Evolutionary conservation across 2,329 filamentous ascomycete species (phyloP).

Genomic region (Harringtonia aguacate): DNA sequence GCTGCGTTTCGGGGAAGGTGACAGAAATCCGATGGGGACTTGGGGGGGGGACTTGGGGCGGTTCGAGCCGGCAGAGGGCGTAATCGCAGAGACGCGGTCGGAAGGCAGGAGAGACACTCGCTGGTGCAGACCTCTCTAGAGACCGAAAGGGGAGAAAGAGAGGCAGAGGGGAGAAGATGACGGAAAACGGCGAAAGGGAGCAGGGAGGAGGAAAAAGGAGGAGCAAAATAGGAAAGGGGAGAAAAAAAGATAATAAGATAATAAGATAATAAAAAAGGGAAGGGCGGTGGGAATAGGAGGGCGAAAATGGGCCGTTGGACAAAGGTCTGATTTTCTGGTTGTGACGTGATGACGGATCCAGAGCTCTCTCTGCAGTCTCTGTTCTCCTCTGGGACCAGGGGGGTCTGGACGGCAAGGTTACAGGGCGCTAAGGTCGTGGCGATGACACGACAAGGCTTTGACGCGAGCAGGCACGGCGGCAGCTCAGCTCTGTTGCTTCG

Average conservation of each 20-base stretch:
- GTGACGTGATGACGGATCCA: constrained; percentile 1
- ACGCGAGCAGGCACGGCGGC: not conserved
- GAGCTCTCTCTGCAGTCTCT: not conserved
- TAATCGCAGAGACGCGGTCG: no score
- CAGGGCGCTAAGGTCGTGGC: not conserved
- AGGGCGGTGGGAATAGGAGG: not conserved
- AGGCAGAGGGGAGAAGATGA: not conserved
- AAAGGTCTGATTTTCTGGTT: not conserved
- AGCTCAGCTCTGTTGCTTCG: not conserved
- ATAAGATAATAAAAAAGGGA: not conserved
- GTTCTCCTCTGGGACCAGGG: no score
- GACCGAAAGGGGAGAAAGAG: not conserved
- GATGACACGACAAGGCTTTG: constrained; percentile 4
- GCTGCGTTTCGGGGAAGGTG: not conserved
- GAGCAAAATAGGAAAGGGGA: not conserved
- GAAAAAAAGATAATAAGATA: not conserved
- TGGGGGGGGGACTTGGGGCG: no score
- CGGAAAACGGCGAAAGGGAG: not conserved
- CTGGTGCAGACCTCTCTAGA: no score
- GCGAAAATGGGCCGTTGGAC: not conserved
- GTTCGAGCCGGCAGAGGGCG: no score
- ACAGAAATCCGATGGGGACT: not conserved
- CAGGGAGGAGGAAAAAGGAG: not conserved
- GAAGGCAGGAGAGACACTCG: no score
- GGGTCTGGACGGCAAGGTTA: not conserved